Conservation (phyloP, 495 filamentous ascomycete species). For the Cercophora newfieldiana region DNA sequence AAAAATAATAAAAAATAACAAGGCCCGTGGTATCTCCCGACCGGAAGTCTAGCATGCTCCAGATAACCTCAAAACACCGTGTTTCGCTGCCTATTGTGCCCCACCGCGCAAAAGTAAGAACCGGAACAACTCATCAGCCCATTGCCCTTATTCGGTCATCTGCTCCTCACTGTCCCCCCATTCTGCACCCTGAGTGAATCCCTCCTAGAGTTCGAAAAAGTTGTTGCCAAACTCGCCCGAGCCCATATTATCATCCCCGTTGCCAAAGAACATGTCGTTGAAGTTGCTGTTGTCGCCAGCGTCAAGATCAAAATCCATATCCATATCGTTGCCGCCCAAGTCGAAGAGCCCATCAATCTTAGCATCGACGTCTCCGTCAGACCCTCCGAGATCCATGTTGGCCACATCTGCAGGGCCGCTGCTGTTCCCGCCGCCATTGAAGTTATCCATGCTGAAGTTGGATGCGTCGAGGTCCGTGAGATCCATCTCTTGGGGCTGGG, state of each 20-base stretch:
- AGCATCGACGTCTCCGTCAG: conserved; percentile 25
- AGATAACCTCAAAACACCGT: neutral
- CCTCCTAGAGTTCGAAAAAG: too few species aligned
- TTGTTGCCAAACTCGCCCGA: conserved; percentile 39
- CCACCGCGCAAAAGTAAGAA: neutral
- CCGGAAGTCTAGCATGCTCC: neutral
- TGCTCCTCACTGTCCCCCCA: too few species aligned
- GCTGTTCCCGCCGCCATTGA: conserved; percentile 5
- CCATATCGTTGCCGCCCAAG: conserved; percentile 39
- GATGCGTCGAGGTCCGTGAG: conserved; percentile 9
- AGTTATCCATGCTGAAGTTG: conserved; percentile 12
- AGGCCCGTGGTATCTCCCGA: neutral
- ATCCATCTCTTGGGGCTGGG: conserved; percentile 8
- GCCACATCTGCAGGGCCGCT: conserved; percentile 23
- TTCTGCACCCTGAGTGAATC: too few species aligned
- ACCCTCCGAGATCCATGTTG: conserved; percentile 17
- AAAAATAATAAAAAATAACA: neutral
- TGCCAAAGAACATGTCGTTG: conserved; percentile 44
- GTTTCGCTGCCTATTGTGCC: neutral
- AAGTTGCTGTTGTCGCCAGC: conserved; percentile 42
- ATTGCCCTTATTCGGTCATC: too few species aligned
- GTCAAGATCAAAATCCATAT: conserved; percentile 38
- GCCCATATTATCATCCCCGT: conserved; percentile 36
- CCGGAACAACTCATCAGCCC: too few species aligned
- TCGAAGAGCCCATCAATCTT: conserved; percentile 45